Conservation (phyloP, 805 yeast species). For the Nakazawaea anatomiae region DNA sequence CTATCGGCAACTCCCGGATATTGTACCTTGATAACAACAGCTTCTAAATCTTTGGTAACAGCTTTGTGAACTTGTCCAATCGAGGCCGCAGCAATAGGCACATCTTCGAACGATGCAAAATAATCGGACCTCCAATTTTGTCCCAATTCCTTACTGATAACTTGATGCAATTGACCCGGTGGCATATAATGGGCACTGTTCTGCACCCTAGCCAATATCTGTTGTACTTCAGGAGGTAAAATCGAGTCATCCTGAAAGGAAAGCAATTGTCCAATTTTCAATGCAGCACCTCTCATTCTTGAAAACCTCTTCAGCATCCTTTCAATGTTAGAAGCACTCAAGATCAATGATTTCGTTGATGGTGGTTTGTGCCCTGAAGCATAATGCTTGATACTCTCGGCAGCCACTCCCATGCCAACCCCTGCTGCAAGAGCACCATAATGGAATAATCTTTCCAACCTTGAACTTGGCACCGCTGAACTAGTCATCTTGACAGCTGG, state of each 20-base stretch:
- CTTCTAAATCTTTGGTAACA: constrained; percentile 53
- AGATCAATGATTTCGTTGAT: constrained; percentile 49
- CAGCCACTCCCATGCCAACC: constrained; percentile 77
- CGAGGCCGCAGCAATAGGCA: constrained; percentile 95
- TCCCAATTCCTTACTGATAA: constrained; percentile 71
- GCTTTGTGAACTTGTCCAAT: constrained; percentile 96
- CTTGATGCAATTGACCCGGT: constrained; percentile 74
- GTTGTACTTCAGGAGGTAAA: constrained; percentile 79
- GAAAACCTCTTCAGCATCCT: constrained; percentile 82
- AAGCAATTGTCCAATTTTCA: constrained; percentile 94
- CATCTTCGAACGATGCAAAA: constrained; percentile 72
- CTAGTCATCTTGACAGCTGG: constrained; percentile 44
- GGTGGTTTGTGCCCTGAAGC: constrained; percentile 48
- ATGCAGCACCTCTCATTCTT: constrained; percentile 98
- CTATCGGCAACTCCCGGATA: constrained; percentile 95
- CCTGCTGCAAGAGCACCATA: constrained; percentile 92
- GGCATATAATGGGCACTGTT: constrained; percentile 98
- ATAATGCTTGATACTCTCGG: constrained; percentile 67
- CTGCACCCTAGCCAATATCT: constrained; percentile 77
- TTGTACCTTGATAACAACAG: constrained; percentile 92
- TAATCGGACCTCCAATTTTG: constrained; percentile 63
- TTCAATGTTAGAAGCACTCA: constrained; percentile 81
- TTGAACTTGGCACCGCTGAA: constrained; percentile 78
- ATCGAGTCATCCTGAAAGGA: constrained; percentile 89
- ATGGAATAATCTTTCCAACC: constrained; percentile 86